Evolutionary conservation across 2,329 filamentous ascomycete species (phyloP).

Genomic region (Diaporthe capsici): DNA sequence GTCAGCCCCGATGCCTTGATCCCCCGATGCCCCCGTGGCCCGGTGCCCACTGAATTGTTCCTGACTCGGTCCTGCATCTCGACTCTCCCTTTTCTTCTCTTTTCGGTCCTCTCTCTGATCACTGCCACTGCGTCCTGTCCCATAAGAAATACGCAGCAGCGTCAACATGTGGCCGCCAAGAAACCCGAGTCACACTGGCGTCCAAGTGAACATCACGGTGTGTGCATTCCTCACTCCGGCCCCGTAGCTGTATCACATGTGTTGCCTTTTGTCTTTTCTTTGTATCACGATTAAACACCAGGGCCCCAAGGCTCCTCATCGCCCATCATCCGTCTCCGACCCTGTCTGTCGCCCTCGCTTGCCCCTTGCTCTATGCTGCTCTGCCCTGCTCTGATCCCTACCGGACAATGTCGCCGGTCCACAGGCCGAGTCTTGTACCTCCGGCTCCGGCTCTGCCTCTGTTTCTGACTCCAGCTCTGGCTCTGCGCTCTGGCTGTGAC

Average conservation of each 20-base stretch:
- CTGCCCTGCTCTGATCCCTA: not conserved
- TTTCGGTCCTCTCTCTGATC: not conserved
- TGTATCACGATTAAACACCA: not conserved
- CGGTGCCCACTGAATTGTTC: not conserved
- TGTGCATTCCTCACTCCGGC: not conserved
- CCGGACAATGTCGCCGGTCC: not conserved
- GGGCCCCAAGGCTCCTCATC: not conserved
- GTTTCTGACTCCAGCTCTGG: not conserved
- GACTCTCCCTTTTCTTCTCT: not conserved
- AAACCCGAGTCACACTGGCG: no score
- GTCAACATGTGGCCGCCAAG: no score
- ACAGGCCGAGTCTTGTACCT: not conserved
- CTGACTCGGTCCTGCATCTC: not conserved
- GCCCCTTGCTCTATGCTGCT: not conserved
- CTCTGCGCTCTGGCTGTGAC: not conserved
- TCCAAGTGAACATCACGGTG: no score
- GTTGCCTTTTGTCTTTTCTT: not conserved
- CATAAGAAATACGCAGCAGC: not conserved
- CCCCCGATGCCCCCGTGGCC: not conserved
- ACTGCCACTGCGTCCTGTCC: not conserved
- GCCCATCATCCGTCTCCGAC: not conserved
- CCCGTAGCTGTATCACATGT: not conserved
- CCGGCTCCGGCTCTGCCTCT: not conserved
- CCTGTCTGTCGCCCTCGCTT: not conserved
- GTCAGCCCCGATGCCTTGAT: slow-evolving; percentile 2